phyloP scores from a whole-genome alignment of 805 yeast species.

The Saturnispora mendoncae region DNA sequence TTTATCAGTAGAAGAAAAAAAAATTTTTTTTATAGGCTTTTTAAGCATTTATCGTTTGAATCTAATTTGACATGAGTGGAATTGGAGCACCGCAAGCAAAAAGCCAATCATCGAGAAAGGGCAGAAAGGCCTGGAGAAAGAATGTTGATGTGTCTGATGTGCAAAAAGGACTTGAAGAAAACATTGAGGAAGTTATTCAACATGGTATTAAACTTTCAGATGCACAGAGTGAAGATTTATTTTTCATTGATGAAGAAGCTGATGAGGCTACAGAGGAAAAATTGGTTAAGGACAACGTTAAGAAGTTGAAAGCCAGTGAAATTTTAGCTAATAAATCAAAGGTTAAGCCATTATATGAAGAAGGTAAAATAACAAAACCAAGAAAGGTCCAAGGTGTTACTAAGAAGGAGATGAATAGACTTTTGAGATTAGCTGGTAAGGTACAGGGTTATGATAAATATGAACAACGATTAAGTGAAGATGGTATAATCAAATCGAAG shows the following conservation, averaged over 20 bases:
- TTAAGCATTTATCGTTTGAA: neutral
- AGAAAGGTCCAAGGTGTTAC: constrained; percentile 49
- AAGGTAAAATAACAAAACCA: constrained; percentile 31
- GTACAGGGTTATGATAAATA: constrained; percentile 45
- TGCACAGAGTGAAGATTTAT: constrained; percentile 39
- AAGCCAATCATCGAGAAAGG: constrained; percentile 79
- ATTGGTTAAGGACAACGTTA: constrained; percentile 31
- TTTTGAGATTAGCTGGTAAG: constrained; percentile 73
- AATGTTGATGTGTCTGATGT: constrained; percentile 82
- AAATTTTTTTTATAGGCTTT: constrained; percentile 1
- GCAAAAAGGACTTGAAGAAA: constrained; percentile 58
- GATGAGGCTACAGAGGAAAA: constrained; percentile 36
- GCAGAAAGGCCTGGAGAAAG: constrained; percentile 88
- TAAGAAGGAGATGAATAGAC: constrained; percentile 50
- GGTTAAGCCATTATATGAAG: constrained; percentile 49
- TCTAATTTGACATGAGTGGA: constrained; percentile 23
- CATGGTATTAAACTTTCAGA: constrained; percentile 37
- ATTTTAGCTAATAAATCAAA: constrained; percentile 73
- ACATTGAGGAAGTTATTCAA: constrained; percentile 51
- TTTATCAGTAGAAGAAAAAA: neutral
- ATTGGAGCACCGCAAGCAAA: constrained; percentile 44
- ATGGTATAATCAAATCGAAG: constrained; percentile 50
- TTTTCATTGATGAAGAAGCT: constrained; percentile 61
- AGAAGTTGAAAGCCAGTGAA: constrained; percentile 36
- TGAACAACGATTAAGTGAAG: constrained; percentile 47